Percentiles rank a stretch among this genome's conserved stretches.
Evolutionary conservation across 2,329 filamentous ascomycete genomes (phyloP).

Genomic region (Aspergillus transmontanensis): DNA sequence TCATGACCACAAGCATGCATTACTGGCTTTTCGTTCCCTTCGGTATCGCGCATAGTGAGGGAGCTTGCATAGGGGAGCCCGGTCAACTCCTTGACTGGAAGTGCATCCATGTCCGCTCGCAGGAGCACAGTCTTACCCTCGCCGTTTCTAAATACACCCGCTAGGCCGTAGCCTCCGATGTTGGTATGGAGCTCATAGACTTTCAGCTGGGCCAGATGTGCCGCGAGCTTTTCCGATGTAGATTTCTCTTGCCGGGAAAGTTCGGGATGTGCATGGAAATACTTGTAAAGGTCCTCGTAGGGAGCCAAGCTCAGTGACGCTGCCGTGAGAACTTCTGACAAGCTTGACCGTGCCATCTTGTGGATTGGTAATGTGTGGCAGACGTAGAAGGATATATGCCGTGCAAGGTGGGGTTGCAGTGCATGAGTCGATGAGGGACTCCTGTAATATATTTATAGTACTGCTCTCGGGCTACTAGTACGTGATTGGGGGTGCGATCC

Average conservation of each 20-base stretch:
- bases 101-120: conserved; percentile 54
- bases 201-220: conserved; percentile 40
- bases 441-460: too few species aligned
- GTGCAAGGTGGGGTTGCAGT: not conserved
- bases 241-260: conserved; percentile 59
- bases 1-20: conserved; percentile 67
- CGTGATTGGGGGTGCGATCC: too few species aligned
- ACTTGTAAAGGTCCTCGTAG: conserved; percentile 60
- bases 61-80: conserved; percentile 52
- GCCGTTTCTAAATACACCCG: conserved; percentile 47
- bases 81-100: conserved; percentile 53
- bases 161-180: conserved; percentile 52
- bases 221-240: conserved; percentile 53
- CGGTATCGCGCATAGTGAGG: conserved; percentile 48
- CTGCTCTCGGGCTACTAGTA: too few species aligned
- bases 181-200: conserved; percentile 42
- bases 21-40: conserved; percentile 55
- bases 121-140: conserved; percentile 49
- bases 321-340: conserved; percentile 24
- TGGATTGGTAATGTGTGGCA: not conserved
- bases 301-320: conserved; percentile 36
- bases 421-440: not conserved
- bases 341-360: conserved; percentile 28
- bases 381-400: not conserved
- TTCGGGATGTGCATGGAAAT: conserved; percentile 62